Evolutionary conservation across 805 yeast genomes (phyloP), one percentile per base, ranked within the genome.

Genomic region (Saccharomycopsis fodiens): DNA sequence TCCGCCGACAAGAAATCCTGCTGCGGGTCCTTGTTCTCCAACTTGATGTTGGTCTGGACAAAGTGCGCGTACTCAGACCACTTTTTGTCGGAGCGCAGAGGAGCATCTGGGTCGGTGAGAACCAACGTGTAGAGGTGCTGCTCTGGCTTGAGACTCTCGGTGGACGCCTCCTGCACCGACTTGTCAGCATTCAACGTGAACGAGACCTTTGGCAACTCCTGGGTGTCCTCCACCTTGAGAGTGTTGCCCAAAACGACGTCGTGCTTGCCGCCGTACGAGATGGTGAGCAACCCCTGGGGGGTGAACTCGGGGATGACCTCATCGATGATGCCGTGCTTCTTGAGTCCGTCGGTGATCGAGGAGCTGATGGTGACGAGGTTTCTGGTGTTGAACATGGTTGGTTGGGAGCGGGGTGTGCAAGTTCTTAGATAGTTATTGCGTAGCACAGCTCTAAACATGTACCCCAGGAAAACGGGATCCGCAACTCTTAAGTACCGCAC

Each of bases 81-180:
- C 59, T 79, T 85, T 58, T 81, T 78, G 61, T 88, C 96, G 2
- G 74, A 71, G 54, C 78, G 73, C 3, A 88, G 75, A 12, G 97
- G 97, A 5, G 96, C 96, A 67, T 88, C 96, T 1, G 97, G 97
- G 62, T 88, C 96, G 5, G 96, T 89, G 53, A 88, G 55, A 2
- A 85, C 84, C 53, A 89, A 65, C 8, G 93, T 78, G 65, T 83
- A 88, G 42, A 72, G 64, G 53, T 78, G 82, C 3, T 55, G 48
- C 4, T 48, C 47, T 10, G 37, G 44, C 15, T 44, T 31, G 13
- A 51, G 40, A 21, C 44, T 44, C 12, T 48, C 45, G 43, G 40
- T 39, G 25, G 4, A 56, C 41, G 10, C 17, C 17, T 13, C 30
- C n/a, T 37, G 20, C 21, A 15, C 16, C 15, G 27, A 25, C 19